Evolutionary conservation across 495 filamentous ascomycete species (phyloP), one percentile per base, ranked within the genome.

Genomic region (Aspergillus saccharolyticus): DNA sequence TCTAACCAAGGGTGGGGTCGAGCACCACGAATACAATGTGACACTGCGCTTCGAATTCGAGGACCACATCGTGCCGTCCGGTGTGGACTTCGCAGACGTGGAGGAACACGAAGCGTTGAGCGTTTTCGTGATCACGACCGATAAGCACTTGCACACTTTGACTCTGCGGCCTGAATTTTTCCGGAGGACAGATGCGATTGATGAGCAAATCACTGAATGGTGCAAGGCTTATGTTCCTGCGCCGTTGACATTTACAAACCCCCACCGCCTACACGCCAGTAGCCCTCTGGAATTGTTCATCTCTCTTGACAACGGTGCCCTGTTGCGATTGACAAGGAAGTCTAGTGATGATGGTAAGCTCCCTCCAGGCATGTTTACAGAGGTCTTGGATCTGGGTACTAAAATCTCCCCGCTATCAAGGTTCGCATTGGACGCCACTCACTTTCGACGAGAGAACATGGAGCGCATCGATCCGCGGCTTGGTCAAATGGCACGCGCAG

Each of bases 121-220:
- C 59, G 81, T 92, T 21, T 96, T 88, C 72, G 88, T 86, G 50
- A 73, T 98, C 61, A 96, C 95, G 55, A 81, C 82, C 43, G 79
- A 78, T 0, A 88, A 88, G 60, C 83, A 90, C 55, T 79, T 98
- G 1, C 88, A 90, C 70, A 91, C 90, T 15, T 73, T 97, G 57
- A 85, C 79, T 12, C 70, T 98, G 21, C 87, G 85, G 52, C 86
- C 87, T 19, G 89, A 95, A 45, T 90, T 89, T 67, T 95, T 96
- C 69, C 78, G 84, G 42, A 82, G 83, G 61, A 68, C 76, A 44
- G 74, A 77, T 2, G 84, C 85, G 18, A 85, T 84, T 42, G 89
- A 96, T 57, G 81, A 83, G 20, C 85, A 87, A 50, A 71, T 88
- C 14, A 74, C 77, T 3, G 89, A 91, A 42, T 89, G 87, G 76